Base-by-base conservation (phyloP, 805 yeast species). In the Metschnikowia drakensbergensis region DNA sequence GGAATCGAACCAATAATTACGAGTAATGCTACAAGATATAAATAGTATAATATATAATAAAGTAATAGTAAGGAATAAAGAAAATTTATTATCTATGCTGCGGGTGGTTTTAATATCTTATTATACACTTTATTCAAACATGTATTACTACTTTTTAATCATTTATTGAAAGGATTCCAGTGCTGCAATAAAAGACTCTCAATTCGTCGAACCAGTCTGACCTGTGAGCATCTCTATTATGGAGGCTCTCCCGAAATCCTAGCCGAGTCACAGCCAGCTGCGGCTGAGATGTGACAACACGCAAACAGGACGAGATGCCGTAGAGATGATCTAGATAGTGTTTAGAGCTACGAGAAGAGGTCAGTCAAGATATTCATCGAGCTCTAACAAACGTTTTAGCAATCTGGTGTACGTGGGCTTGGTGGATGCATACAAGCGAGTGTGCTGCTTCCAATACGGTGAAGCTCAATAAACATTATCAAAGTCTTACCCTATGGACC, bases 391-490 rank as follows among this genome's bases (percentile, higher is more conserved):
- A 80, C 37, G 65, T 88, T 82, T 92, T 63, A 76, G 84, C 6
- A 80, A 86, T 47, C 79, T 85, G 43, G 80, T 84, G 0, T 88
- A 77, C 60, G 84, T 94, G 6, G 99, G 99, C 0, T 67, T 92
- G 3, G 91, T 88, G 1, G 98, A 92, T 61, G 77, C 77, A 8
- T 60, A 66, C 9, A 77, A 81, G 52, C 69, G 97, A 39, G 69
- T 92, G 22, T 83, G 86, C 10, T 86, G 96, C n/a, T 72, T 92
- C 38, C 99, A 94, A 62, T 79, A 83, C 60, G 96, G 85, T 90
- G 6, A 81, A 82, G 49, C 69, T 94, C 17, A 17, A 17, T 17
- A 17, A 17, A 17, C 17, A 17, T 2, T 17, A 17, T 2, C 17
- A 17, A n/a, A 17, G 17, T 17, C 17, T n/a, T 1, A 17, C 17